These are phyloP conservation scores for Silene uniflora DNA, from an alignment of 148 eudicot species.

Conservation along the genomic window DNA sequence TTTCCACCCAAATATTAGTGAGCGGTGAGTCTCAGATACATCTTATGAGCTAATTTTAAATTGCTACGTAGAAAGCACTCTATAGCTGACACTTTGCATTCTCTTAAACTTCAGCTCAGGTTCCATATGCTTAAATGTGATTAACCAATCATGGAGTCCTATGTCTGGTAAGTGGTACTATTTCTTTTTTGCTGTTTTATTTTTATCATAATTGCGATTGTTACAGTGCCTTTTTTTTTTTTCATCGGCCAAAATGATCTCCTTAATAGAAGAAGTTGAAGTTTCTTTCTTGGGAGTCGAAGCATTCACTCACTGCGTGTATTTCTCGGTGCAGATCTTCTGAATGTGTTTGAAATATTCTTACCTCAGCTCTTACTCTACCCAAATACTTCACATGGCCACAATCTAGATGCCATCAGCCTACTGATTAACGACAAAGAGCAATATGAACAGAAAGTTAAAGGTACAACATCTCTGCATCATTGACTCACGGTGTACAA, in stretches of 20 bases:
- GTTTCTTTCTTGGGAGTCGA: background rate
- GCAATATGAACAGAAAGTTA: slow-evolving; percentile 65
- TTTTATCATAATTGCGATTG: background rate
- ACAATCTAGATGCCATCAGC: slow-evolving; percentile 58
- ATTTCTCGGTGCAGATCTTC: slow-evolving; percentile 40
- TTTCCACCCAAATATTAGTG: slow-evolving; percentile 78
- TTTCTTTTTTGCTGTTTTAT: background rate
- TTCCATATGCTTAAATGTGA: slow-evolving; percentile 78
- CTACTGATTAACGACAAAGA: slow-evolving; percentile 53
- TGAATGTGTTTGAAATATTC: slow-evolving; percentile 70
- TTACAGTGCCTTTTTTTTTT: background rate
- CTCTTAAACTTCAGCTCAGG: slow-evolving; percentile 51
- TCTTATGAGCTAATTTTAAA: background rate
- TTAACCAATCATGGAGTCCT: slow-evolving; percentile 88
- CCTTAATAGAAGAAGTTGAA: background rate
- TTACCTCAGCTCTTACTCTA: slow-evolving; percentile 79
- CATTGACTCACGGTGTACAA: background rate
- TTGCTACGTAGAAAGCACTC: background rate
- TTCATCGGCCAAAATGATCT: background rate
- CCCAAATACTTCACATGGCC: slow-evolving; percentile 68
- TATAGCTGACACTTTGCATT: background rate
- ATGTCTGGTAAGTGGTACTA: slow-evolving; percentile 57
- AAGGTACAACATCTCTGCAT: slow-evolving; percentile 35
- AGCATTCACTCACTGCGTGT: background rate
- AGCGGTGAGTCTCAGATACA: slow-evolving; percentile 42